A percentile compares a stretch with the other conserved stretches of the same genome.
Conservation (phyloP, 1,284 basidiomycete genomes). For the Sutorius eximius region DNA sequence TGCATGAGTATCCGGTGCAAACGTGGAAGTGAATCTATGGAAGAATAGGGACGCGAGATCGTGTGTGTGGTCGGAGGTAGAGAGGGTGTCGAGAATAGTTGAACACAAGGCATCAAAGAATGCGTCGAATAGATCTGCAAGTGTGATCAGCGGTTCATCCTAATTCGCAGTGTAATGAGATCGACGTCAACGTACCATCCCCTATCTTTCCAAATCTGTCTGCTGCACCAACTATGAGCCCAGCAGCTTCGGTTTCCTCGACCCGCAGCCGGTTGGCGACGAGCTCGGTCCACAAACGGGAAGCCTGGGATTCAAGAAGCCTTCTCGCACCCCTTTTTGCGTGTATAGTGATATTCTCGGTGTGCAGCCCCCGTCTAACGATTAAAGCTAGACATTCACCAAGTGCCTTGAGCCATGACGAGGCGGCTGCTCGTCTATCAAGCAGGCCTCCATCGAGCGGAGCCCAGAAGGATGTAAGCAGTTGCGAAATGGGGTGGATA, state of each 20-base stretch:
- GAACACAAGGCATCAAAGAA: slow-evolving; percentile 45
- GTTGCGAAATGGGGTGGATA: slow-evolving; percentile 38
- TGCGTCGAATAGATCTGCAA: slow-evolving; percentile 43
- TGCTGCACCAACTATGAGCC: slow-evolving; percentile 46
- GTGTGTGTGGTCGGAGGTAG: slow-evolving; percentile 15
- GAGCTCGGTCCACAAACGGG: slow-evolving; percentile 52
- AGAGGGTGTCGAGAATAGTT: slow-evolving; percentile 11
- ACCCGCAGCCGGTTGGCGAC: slow-evolving; percentile 44
- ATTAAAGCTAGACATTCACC: slow-evolving; percentile 71
- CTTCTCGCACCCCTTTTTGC: slow-evolving; percentile 19
- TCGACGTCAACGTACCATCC: slow-evolving; percentile 37
- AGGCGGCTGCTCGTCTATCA: slow-evolving; percentile 47
- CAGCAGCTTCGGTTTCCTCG: slow-evolving; percentile 45
- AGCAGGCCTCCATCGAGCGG: slow-evolving; percentile 62
- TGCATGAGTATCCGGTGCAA: slow-evolving; percentile 28
- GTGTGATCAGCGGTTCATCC: slow-evolving; percentile 34
- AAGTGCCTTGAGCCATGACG: slow-evolving; percentile 67
- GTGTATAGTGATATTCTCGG: slow-evolving; percentile 1
- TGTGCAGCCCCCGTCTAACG: slow-evolving; percentile 38
- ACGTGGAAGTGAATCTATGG: slow-evolving; percentile 40
- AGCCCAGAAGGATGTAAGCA: slow-evolving; percentile 78
- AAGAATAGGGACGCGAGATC: slow-evolving; percentile 44
- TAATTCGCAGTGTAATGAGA: not conserved
- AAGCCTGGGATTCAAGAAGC: slow-evolving; percentile 49
- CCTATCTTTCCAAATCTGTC: slow-evolving; percentile 43